phyloP scores from a whole-genome alignment of 2,329 filamentous ascomycete genomes.

The Ophiostoma pallidulum region DNA sequence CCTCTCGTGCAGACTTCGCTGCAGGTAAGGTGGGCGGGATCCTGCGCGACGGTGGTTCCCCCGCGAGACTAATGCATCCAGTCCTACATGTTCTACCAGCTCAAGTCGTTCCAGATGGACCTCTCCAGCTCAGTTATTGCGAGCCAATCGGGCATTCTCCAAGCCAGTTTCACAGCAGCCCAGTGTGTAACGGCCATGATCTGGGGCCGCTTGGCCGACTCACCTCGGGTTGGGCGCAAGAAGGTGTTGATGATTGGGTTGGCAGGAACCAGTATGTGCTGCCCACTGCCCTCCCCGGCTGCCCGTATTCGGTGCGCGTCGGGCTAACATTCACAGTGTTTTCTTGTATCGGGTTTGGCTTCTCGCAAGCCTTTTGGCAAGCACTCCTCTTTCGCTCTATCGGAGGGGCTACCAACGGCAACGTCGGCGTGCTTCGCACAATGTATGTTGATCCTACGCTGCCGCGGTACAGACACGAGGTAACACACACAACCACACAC shows the following conservation, averaged over 20 bases:
- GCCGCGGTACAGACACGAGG: background rate
- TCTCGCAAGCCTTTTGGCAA: conserved; percentile 51
- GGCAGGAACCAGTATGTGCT: conserved; percentile 45
- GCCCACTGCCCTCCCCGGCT: background rate
- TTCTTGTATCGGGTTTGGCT: conserved; percentile 60
- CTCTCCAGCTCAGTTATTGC: conserved; percentile 57
- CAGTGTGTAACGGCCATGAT: conserved; percentile 76
- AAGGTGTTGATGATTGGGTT: conserved; percentile 69
- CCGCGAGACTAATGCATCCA: conserved; percentile 26
- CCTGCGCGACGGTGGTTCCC: no score
- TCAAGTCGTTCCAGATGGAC: conserved; percentile 60
- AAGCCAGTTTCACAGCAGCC: conserved; percentile 69
- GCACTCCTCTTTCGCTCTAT: conserved; percentile 56
- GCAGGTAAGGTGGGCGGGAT: conserved; percentile 21
- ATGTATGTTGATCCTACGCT: conserved; percentile 36
- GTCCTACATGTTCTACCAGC: conserved; percentile 80
- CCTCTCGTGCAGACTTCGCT: conserved; percentile 72
- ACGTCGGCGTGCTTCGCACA: conserved; percentile 64
- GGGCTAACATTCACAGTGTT: conserved; percentile 27
- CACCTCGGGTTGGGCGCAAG: conserved; percentile 60
- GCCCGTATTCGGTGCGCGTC: fast-evolving
- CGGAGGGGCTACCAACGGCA: conserved; percentile 62
- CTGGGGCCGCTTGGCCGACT: conserved; percentile 66
- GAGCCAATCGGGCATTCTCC: conserved; percentile 65
- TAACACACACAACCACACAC: background rate